Base-by-base conservation (phyloP, 768 basidiomycete species). In the Pisolithus tinctorius region DNA sequence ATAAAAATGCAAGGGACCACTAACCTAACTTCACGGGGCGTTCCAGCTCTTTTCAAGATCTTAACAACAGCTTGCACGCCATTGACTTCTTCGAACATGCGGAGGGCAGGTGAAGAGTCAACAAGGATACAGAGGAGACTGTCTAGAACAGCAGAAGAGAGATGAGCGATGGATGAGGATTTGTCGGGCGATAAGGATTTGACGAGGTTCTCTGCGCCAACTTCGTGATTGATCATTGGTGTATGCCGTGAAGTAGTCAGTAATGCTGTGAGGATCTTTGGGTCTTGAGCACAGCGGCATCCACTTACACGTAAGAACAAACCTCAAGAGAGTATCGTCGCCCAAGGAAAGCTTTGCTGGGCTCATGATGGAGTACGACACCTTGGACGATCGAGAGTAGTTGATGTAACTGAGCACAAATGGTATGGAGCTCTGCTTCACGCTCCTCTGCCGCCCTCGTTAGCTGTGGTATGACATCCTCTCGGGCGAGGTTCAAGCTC, bases 111-210 rank as follows among this genome's bases (percentile, higher is more conserved):
- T 0, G 89, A 77, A 1, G 88, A 82, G 64, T 97, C 94, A 13
- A 95, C 94, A n/a, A 97, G 74, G 29, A 93, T 76, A 57, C 89
- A 93, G 16, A 93, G 73, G 4, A 97, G 69, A 0, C 91, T 90
- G 61, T 97, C 94, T 17, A 97, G 73, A 7, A 89, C 73, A 9
- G 78, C 72, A 2, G 88, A 86, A 2, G 88, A 81, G n/a, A 94
- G 75, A 49, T 79, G 73, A 10, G 69, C 60, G 36, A 54, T 31
- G 5, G 60, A 55, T 5, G 49, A 30, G 8, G n/a, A n/a, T n/a
- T n/a, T n/a, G n/a, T n/a, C n/a, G n/a, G n/a, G n/a, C n/a, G n/a
- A n/a, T n/a, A n/a, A n/a, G n/a, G 25, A 45, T 2, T 37, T 27
- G 43, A 17, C 36, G 6, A 54, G 49, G 38, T 38, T 45, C n/a